Evolutionary conservation across 2,329 filamentous ascomycete species (phyloP).

Genomic region (Neoarthrinium moseri): DNA sequence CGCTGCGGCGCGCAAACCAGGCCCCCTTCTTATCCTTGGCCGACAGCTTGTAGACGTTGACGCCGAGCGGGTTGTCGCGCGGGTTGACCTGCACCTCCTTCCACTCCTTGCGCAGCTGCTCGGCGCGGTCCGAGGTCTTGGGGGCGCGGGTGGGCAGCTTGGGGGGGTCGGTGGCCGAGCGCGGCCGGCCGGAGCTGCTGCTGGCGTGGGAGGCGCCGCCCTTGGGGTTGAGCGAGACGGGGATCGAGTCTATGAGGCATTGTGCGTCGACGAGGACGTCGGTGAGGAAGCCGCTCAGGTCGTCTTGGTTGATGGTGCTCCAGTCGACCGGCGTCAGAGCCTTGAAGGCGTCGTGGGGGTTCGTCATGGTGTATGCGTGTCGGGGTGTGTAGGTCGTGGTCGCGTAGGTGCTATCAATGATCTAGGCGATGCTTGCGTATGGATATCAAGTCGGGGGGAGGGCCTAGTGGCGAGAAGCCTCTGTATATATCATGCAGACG

Average conservation of each 20-base stretch:
- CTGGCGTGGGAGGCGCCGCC: conserved; percentile 41
- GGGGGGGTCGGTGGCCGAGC: conserved; percentile 54
- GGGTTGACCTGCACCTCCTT: conserved; percentile 75
- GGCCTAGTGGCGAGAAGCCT: too few relatives aligned
- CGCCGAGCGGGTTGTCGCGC: conserved; percentile 72
- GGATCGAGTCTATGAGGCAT: conserved; percentile 74
- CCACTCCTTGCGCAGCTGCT: conserved; percentile 76
- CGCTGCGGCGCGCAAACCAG: conserved; percentile 85
- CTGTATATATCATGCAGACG: too few relatives aligned
- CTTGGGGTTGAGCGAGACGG: conserved; percentile 45
- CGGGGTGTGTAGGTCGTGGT: background rate
- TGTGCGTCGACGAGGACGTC: conserved; percentile 67
- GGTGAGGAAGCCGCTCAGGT: conserved; percentile 52
- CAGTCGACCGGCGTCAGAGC: conserved; percentile 51
- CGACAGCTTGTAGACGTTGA: conserved; percentile 76
- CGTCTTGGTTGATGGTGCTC: conserved; percentile 38
- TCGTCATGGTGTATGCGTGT: background rate
- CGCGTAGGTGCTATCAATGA: too few relatives aligned
- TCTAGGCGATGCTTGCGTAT: too few relatives aligned
- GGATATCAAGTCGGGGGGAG: too few relatives aligned
- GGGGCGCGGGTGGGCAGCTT: conserved; percentile 38
- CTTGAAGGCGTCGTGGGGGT: conserved; percentile 48
- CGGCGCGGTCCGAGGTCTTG: conserved; percentile 52
- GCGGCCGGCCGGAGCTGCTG: conserved; percentile 38
- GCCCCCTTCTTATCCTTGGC: conserved; percentile 79